These are phyloP conservation scores for Emmonsiellopsis sp. DNA, from an alignment of 2,329 filamentous ascomycete genomes.

Conservation along the genomic window DNA sequence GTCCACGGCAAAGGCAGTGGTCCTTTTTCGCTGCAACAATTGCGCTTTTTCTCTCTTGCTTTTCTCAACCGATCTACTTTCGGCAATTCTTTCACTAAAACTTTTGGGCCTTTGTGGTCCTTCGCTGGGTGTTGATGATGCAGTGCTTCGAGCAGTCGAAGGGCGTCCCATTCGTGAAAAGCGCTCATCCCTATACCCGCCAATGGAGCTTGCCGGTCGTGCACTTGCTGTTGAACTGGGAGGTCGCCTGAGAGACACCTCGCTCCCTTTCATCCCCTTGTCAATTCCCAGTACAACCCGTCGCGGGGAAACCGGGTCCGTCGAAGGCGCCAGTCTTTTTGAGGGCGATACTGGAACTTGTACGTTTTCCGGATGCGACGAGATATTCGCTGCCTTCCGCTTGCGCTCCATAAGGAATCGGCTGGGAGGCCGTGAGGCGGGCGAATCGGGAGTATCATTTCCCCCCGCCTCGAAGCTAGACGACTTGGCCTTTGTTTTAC, in stretches of 20 bases:
- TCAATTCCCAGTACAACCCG: slow-evolving; percentile 79
- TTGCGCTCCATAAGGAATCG: slow-evolving; percentile 13
- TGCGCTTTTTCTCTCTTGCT: slow-evolving; percentile 30
- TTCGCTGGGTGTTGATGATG: slow-evolving; percentile 13
- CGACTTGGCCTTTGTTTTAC: slow-evolving; percentile 37
- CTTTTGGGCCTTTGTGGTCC: slow-evolving; percentile 38
- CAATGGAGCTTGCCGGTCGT: slow-evolving; percentile 24
- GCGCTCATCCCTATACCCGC: slow-evolving; percentile 17
- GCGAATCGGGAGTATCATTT: slow-evolving; percentile 15
- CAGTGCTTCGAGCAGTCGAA: slow-evolving; percentile 11
- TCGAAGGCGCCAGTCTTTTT: slow-evolving; percentile 39
- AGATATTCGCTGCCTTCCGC: slow-evolving; percentile 11
- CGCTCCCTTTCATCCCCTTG: slow-evolving; percentile 69
- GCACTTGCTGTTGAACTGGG: slow-evolving; percentile 19
- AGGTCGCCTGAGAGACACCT: slow-evolving; percentile 75
- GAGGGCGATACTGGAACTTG: slow-evolving; percentile 71
- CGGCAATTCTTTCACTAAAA: slow-evolving; percentile 80
- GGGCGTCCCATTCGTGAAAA: slow-evolving; percentile 12
- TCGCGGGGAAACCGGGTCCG: slow-evolving; percentile 63
- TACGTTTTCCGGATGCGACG: slow-evolving; percentile 33
- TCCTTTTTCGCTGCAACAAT: slow-evolving; percentile 30
- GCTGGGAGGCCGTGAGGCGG: slow-evolving; percentile 14
- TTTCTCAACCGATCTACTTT: slow-evolving; percentile 45
- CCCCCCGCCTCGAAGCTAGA: slow-evolving; percentile 17
- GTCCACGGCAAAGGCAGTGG: slow-evolving; percentile 35